Percentiles rank a stretch among this genome's conserved stretches.
Conservation (phyloP, 2,329 filamentous ascomycete species). For the Ustulina deusta region DNA sequence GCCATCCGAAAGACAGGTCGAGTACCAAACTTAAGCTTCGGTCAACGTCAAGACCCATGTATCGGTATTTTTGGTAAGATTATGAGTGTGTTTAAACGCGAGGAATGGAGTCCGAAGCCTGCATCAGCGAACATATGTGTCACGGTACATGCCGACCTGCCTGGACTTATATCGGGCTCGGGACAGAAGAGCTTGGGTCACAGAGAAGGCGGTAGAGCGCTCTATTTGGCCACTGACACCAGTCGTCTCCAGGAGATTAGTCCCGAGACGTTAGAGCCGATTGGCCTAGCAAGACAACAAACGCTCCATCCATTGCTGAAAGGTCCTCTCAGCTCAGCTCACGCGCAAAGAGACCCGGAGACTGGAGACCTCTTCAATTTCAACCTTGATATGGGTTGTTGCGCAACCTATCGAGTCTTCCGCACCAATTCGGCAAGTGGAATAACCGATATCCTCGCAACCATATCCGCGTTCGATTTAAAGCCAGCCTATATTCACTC, state of each 20-base stretch:
- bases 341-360: slow-evolving; percentile 76
- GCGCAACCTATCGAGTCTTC: slow-evolving; percentile 76
- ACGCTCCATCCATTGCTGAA: slow-evolving; percentile 75
- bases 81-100: slow-evolving; percentile 67
- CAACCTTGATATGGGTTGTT: slow-evolving; percentile 74
- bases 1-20: slow-evolving; percentile 70
- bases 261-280: slow-evolving; percentile 77
- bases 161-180: slow-evolving; percentile 59
- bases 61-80: slow-evolving; percentile 78
- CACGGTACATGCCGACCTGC: slow-evolving; percentile 73
- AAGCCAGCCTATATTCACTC: slow-evolving; percentile 84
- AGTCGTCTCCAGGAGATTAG: slow-evolving; percentile 71
- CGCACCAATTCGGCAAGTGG: slow-evolving; percentile 71
- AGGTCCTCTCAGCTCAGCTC: slow-evolving; percentile 76
- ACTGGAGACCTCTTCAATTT: slow-evolving; percentile 86
- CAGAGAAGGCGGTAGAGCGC: slow-evolving; percentile 55
- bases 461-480: slow-evolving; percentile 63
- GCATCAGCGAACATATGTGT: slow-evolving; percentile 71
- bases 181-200: slow-evolving; percentile 50
- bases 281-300: slow-evolving; percentile 71
- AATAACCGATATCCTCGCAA: slow-evolving; percentile 77
- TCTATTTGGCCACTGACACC: slow-evolving; percentile 70
- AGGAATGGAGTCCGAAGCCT: slow-evolving; percentile 43
- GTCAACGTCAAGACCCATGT: slow-evolving; percentile 78
- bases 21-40: slow-evolving; percentile 72